Percentiles rank a stretch among this genome's conserved stretches.
Evolutionary conservation across 2,329 filamentous ascomycete species (phyloP).

Genomic region (Rhinocladiella mackenziei): DNA sequence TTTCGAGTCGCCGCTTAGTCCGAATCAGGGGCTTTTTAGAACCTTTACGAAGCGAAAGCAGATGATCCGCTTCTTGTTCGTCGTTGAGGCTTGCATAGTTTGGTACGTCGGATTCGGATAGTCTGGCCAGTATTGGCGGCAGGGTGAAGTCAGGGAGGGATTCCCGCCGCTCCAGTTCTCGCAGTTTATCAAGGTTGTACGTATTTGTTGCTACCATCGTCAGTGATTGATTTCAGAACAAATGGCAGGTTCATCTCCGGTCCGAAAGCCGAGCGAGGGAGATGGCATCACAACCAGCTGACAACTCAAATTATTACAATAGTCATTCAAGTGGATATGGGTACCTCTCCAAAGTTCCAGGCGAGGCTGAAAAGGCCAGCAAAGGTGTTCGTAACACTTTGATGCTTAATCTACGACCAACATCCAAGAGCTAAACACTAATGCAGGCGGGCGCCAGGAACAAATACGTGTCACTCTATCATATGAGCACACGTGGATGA

Average conservation of each 20-base stretch:
- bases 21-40: background rate
- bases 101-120: background rate
- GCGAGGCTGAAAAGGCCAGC: too few relatives aligned
- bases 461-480: too few relatives aligned
- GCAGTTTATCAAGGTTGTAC: background rate
- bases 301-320: too few relatives aligned
- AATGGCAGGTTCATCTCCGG: slow-evolving; percentile 7
- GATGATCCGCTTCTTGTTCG: background rate
- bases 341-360: too few relatives aligned
- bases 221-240: background rate
- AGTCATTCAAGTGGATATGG: too few relatives aligned
- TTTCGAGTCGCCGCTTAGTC: background rate
- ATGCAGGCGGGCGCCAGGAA: too few relatives aligned
- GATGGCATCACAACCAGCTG: too few relatives aligned
- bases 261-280: too few relatives aligned
- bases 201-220: background rate
- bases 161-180: background rate
- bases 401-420: too few relatives aligned
- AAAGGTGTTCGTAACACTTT: too few relatives aligned
- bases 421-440: too few relatives aligned
- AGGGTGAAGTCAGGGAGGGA: background rate
- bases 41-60: background rate
- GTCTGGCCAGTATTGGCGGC: background rate
- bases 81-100: background rate
- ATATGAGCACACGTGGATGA: too few relatives aligned